Conservation (phyloP, 192 early-diverging fungal genomes). For the Coemansia sp. region DNA sequence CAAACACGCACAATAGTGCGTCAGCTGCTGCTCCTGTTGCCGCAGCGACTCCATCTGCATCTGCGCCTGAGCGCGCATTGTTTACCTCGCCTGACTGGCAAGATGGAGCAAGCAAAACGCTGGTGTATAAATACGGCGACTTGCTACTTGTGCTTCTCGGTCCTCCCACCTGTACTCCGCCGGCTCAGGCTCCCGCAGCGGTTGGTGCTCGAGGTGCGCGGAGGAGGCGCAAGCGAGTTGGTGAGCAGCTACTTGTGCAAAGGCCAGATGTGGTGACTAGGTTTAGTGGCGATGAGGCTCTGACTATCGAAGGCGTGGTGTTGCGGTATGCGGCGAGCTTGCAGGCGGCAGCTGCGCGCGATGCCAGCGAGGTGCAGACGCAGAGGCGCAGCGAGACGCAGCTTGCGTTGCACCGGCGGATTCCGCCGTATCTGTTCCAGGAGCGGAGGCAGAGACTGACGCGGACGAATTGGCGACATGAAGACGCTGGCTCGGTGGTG, state of each 20-base stretch:
- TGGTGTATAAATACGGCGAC: conserved; percentile 52
- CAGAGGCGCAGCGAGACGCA: conserved; percentile 16
- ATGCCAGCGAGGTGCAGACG: conserved; percentile 15
- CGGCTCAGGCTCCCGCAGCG: background rate
- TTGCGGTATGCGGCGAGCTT: conserved; percentile 47
- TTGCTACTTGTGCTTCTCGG: conserved; percentile 25
- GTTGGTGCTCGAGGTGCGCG: background rate
- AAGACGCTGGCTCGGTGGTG: background rate
- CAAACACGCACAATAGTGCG: background rate
- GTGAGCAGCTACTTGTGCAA: background rate
- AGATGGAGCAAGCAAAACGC: conserved; percentile 17
- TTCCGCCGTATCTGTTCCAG: conserved; percentile 35
- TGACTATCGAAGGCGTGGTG: conserved; percentile 19
- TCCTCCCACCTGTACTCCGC: background rate
- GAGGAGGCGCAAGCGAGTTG: background rate
- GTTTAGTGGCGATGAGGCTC: conserved; percentile 19
- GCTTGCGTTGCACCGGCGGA: conserved; percentile 18
- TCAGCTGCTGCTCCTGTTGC: background rate
- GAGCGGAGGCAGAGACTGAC: background rate
- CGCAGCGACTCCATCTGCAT: background rate
- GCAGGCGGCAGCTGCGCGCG: conserved; percentile 32
- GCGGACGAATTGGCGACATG: conserved; percentile 21
- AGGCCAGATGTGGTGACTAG: background rate
- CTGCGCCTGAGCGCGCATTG: conserved; percentile 1
- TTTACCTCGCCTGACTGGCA: conserved; percentile 4